Base-by-base conservation (phyloP, 208 protist genomes). In the Vickermania spadyakhi region DNA sequence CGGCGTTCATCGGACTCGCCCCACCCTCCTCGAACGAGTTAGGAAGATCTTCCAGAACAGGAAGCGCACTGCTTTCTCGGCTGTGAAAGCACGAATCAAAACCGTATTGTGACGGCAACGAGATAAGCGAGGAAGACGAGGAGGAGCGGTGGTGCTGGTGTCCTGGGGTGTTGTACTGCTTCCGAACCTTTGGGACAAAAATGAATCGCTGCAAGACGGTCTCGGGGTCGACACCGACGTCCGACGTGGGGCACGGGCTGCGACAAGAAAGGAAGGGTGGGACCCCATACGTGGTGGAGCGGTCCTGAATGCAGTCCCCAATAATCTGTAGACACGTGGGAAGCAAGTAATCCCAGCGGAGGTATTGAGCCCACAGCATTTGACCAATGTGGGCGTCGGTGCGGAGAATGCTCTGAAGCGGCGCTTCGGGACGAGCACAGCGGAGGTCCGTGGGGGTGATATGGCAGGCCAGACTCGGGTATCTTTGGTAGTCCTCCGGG, bases 391-490 rank as follows among this genome's bases (percentile, higher is more conserved):
- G 36, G 36, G 36, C 36, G 36, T 45, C 36, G 11, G 36, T 45
- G 36, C 36, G 36, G 11, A 45, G 36, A 18, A 45, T 18, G 36
- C 11, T 18, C 36, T n/a, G 11, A 18, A 45, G 7, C 36, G 36
- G 36, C 36, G 52, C 11, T 21, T 56, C 52, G 52, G 7, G 22
- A 14, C n/a, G 52, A n/a, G n/a, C n/a, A 21, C 52, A 56, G 22
- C 52, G 52, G 13, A 56, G 52, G 22, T 56, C 52, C 11, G 52
- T 56, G 22, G 22, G 52, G n/a, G 52, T 56, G 52, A 56, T 56
- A 21, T 56, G 52, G 52, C 22, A 22, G 11, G 52, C 52, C 11
- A 56, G 52, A 22, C 25, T 11, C 13, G 52, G 52, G n/a, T 28
- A 56, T 5, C 22, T 5, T 7, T 22, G 22, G 52, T 28, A 56